Evolutionary conservation across 2,329 filamentous ascomycete genomes (phyloP).

Genomic region (Aspergillus jensenii): DNA sequence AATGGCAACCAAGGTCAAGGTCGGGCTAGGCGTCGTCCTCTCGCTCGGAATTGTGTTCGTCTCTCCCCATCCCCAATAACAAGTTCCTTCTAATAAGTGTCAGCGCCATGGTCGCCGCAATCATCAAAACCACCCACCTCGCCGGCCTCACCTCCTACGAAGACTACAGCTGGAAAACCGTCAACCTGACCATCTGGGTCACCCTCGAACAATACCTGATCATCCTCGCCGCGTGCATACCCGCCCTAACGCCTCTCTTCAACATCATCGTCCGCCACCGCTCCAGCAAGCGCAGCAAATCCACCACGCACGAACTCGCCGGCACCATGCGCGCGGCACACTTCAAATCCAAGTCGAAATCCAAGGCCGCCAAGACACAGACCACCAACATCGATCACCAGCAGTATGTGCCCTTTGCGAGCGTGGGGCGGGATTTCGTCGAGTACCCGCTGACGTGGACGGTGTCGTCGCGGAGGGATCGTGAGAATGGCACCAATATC

Average conservation of each 20-base stretch:
- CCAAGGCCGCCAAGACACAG: neutral
- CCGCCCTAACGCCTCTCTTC: constrained; percentile 10
- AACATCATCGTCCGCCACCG: constrained; percentile 8
- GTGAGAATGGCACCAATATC: too few species aligned
- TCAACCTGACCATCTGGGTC: constrained; percentile 13
- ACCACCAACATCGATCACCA: neutral
- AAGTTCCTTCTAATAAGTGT: neutral
- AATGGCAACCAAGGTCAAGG: constrained; percentile 14
- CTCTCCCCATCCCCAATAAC: neutral
- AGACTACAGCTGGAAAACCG: constrained; percentile 11
- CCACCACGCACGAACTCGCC: neutral
- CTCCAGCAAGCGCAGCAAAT: neutral
- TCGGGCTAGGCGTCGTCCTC: constrained; percentile 13
- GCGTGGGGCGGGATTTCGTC: constrained; percentile 6
- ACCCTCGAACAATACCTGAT: constrained; percentile 16
- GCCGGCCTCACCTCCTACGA: neutral
- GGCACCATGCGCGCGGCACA: neutral
- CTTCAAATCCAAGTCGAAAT: neutral
- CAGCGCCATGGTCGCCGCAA: constrained; percentile 17
- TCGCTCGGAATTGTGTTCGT: constrained; percentile 16
- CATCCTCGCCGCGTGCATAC: constrained; percentile 16
- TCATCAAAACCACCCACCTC: constrained; percentile 14
- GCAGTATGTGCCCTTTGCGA: constrained; percentile 7
- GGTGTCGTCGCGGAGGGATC: neutral
- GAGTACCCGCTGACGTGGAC: constrained; percentile 9